These are phyloP conservation scores for Ogataea neopini DNA, from an alignment of 805 yeast genomes.

Conservation along the genomic window DNA sequence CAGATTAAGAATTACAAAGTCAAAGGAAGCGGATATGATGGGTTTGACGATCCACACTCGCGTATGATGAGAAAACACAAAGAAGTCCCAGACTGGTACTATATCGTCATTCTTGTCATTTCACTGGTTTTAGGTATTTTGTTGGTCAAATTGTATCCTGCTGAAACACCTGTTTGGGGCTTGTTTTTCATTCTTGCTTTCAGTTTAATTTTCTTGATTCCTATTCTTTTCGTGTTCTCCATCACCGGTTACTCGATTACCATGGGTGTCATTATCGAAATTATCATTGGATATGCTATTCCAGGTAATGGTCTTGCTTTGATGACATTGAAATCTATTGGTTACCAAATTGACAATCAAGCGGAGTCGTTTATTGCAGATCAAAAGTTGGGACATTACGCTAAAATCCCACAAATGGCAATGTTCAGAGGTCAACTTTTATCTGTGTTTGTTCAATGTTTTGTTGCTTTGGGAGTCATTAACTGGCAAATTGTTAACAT, in stretches of 20 bases:
- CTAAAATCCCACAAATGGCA: slow-evolving; percentile 62
- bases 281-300: slow-evolving; percentile 62
- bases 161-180: slow-evolving; percentile 65
- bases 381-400: slow-evolving; percentile 64
- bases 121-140: slow-evolving; percentile 46
- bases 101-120: slow-evolving; percentile 43
- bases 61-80: slow-evolving; percentile 58
- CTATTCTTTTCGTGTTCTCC: slow-evolving; percentile 61
- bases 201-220: slow-evolving; percentile 56
- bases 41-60: slow-evolving; percentile 22
- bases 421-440: slow-evolving; percentile 53
- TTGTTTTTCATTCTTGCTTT: slow-evolving; percentile 57
- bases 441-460: slow-evolving; percentile 45
- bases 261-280: slow-evolving; percentile 61
- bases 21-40: slow-evolving; percentile 35
- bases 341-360: slow-evolving; percentile 53
- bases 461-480: slow-evolving; percentile 45
- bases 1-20: slow-evolving; percentile 37
- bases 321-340: slow-evolving; percentile 62
- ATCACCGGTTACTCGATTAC: slow-evolving; percentile 62
- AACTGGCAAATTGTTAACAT: slow-evolving; percentile 39
- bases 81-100: slow-evolving; percentile 81
- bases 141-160: slow-evolving; percentile 41
- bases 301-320: slow-evolving; percentile 64
- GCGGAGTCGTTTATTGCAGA: slow-evolving; percentile 56